phyloP scores from a whole-genome alignment of 139 green algal species.

The Edaphochlamys debaryana region DNA sequence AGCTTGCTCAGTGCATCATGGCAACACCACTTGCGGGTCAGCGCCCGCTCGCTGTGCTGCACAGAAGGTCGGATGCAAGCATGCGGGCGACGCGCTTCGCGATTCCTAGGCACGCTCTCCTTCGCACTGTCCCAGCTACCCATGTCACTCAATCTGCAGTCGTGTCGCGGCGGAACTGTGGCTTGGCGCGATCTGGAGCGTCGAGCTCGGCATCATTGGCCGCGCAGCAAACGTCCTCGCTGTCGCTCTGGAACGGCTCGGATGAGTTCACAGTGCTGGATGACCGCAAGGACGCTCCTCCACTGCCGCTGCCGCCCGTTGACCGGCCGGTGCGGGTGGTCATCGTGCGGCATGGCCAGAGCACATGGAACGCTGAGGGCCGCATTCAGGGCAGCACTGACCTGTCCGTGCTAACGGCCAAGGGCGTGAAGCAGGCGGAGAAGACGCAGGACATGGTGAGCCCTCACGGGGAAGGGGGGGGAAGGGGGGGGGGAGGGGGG shows the following conservation, averaged over 20 bases:
- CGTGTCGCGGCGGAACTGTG: too few species aligned
- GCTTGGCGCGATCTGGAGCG: too few species aligned
- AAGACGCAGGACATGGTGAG: conserved; percentile 73
- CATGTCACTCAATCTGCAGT: too few species aligned
- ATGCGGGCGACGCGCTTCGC: too few species aligned
- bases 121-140: too few species aligned
- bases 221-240: neutral
- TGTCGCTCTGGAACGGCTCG: conserved; percentile 35
- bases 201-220: too few species aligned
- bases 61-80: too few species aligned
- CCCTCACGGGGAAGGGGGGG: too few species aligned
- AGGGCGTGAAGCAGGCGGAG: conserved; percentile 86
- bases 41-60: too few species aligned
- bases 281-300: conserved; percentile 73
- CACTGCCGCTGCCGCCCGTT: conserved; percentile 72
- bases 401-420: conserved; percentile 86
- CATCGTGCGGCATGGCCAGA: conserved; percentile 94
- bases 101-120: too few species aligned
- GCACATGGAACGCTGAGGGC: conserved; percentile 94
- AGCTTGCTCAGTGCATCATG: too few species aligned
- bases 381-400: conserved; percentile 93
- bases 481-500: neutral
- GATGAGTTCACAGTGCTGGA: conserved; percentile 73
- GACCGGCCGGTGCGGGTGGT: conserved; percentile 63
- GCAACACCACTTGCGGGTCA: too few species aligned